Conservation (phyloP, 495 filamentous ascomycete genomes). For the Neurospora tetraspora region DNA sequence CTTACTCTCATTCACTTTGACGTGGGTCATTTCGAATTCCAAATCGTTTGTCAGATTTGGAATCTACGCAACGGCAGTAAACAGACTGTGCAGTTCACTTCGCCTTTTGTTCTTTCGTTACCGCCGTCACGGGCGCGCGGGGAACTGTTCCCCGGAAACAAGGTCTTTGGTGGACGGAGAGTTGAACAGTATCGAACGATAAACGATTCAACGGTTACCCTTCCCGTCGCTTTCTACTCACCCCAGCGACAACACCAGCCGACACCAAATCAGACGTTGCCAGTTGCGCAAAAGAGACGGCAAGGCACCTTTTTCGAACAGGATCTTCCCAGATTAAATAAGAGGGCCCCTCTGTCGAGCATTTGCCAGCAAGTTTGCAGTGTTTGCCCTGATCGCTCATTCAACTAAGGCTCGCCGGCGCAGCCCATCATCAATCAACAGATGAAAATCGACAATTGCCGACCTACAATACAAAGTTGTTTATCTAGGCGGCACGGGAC, state of each 20-base stretch:
- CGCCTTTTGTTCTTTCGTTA: neutral
- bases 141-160: neutral
- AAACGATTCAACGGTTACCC: neutral
- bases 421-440: neutral
- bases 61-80: neutral
- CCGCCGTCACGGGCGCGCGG: neutral
- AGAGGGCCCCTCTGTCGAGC: neutral
- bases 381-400: neutral
- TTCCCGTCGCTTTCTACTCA: neutral
- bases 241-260: neutral
- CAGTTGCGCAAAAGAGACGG: neutral
- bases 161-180: neutral
- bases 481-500: slow-evolving; percentile 2
- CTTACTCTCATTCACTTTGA: neutral
- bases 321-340: neutral
- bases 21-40: neutral
- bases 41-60: neutral
- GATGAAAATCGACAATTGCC: neutral
- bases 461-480: slow-evolving; percentile 2
- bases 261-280: neutral
- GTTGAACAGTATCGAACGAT: neutral
- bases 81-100: neutral
- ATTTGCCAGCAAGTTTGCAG: neutral
- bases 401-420: neutral
- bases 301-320: neutral